Base-by-base conservation (phyloP, 164 flowering plant species). In the Tinospora cordifolia region DNA sequence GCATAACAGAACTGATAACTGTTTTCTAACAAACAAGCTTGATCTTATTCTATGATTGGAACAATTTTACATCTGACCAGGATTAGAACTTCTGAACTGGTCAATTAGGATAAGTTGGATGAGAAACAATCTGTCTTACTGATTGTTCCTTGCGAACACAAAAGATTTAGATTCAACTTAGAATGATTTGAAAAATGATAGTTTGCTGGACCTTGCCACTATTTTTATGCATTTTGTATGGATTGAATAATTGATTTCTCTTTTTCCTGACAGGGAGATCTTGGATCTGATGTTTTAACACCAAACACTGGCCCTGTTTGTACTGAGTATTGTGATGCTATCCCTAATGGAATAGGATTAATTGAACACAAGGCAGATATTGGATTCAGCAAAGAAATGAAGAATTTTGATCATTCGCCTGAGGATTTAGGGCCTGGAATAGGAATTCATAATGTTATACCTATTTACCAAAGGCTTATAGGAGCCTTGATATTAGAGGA, bases 401-500 rank as follows among this genome's bases (percentile, higher is more conserved):
- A 68, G 67, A 51, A 58, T 66, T 64, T 26, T 54, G 84, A 78
- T 58, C 49, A 67, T 44, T 67, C 63, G 58, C 27, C 77, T 11
- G 86, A 86, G 66, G 81, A 80, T 49, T 65, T 76, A 22, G 30
- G 65, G 59, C 68, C 73, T 9, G 79, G 73, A 57, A 44, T 60
- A 30, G 66, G 64, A 60, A 77, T 44, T 57, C 73, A 69, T 51
- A 65, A 60, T 65, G 77, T 44, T 47, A 74, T 83, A 65, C 81
- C 97, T 24, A 83, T 90, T 40, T 90, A 72, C 71, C 87, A 87
- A 77, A 88, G 88, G 71, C 79, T 90, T 63, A 24, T 89, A 62
- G 84, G 97, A 17, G 95, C 98, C 69, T 65, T 88, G 69, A 82
- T 93, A 77, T 67, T 88, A 69, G 93, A 86, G 71, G 90, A 83